phyloP scores from a whole-genome alignment of 805 yeast species.

The Myxozyma vanderwaltii region DNA sequence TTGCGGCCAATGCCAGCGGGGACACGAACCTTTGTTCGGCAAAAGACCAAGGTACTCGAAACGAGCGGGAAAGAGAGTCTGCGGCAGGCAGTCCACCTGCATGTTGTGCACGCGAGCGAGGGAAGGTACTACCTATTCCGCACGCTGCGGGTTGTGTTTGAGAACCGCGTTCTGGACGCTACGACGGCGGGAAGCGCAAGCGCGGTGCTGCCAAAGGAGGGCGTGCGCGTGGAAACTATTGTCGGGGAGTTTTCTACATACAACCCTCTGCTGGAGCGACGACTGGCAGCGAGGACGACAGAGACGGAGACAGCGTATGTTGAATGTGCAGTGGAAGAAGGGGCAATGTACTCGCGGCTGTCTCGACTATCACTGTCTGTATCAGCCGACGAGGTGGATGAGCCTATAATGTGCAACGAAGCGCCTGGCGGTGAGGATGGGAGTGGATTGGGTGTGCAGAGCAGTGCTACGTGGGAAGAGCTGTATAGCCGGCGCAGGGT shows the following conservation, averaged over 20 bases:
- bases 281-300: not conserved
- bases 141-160: constrained; percentile 40
- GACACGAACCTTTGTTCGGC: constrained; percentile 42
- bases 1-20: constrained; percentile 39
- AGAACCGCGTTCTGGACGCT: constrained; percentile 34
- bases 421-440: too few species aligned
- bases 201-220: not conserved
- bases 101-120: constrained; percentile 36
- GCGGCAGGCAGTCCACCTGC: constrained; percentile 41
- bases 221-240: constrained; percentile 17
- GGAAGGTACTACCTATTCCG: constrained; percentile 38
- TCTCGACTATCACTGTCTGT: constrained; percentile 15
- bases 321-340: not conserved
- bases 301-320: not conserved
- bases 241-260: constrained; percentile 19
- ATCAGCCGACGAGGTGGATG: constrained; percentile 15
- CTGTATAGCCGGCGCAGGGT: constrained; percentile 15
- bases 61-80: constrained; percentile 19
- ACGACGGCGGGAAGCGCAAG: constrained; percentile 2
- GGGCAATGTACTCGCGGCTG: not conserved
- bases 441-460: too few species aligned
- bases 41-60: constrained; percentile 31
- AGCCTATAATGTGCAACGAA: too few species aligned
- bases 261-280: too few species aligned
- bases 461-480: constrained; percentile 23